phyloP scores from a whole-genome alignment of 352 stramenopile genomes.

The Phytophthora pini region DNA sequence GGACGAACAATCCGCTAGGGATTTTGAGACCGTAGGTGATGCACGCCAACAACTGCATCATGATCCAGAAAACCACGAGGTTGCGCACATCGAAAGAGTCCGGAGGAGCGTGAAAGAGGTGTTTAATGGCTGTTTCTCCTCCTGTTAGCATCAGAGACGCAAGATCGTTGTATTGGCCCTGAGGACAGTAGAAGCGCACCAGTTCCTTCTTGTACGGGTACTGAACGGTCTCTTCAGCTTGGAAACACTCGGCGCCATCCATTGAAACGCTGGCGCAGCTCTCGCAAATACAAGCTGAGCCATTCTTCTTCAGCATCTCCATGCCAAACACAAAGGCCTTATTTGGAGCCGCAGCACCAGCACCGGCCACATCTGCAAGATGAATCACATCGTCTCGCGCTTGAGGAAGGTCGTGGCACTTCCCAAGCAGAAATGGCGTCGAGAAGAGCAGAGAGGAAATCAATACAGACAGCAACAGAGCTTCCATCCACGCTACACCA shows the following conservation, averaged over 20 bases:
- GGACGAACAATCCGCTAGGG: conserved; percentile 97
- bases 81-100: conserved; percentile 81
- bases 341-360: conserved; percentile 33
- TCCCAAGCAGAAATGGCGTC: conserved; percentile 66
- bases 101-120: conserved; percentile 94
- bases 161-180: conserved; percentile 98
- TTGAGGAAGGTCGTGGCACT: conserved; percentile 66
- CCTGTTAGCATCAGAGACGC: conserved; percentile 96
- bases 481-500: conserved; percentile 63
- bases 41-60: conserved; percentile 86
- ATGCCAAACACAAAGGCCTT: conserved; percentile 78
- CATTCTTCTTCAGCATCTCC: conserved; percentile 70
- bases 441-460: conserved; percentile 73
- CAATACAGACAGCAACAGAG: conserved; percentile 60
- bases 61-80: conserved; percentile 72
- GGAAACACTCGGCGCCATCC: conserved; percentile 65
- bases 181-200: conserved; percentile 94
- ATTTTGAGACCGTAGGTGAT: conserved; percentile 97
- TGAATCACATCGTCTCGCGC: conserved; percentile 62
- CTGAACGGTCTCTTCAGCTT: conserved; percentile 67
- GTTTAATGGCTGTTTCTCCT: conserved; percentile 93
- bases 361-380: conserved; percentile 46
- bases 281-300: conserved; percentile 77
- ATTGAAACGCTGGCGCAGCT: conserved; percentile 58
- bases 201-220: conserved; percentile 91